A percentile compares a stretch with the other conserved stretches of the same genome.
phyloP scores from a whole-genome alignment of 2,329 filamentous ascomycete genomes.

The Colletotrichum endophyticum region DNA sequence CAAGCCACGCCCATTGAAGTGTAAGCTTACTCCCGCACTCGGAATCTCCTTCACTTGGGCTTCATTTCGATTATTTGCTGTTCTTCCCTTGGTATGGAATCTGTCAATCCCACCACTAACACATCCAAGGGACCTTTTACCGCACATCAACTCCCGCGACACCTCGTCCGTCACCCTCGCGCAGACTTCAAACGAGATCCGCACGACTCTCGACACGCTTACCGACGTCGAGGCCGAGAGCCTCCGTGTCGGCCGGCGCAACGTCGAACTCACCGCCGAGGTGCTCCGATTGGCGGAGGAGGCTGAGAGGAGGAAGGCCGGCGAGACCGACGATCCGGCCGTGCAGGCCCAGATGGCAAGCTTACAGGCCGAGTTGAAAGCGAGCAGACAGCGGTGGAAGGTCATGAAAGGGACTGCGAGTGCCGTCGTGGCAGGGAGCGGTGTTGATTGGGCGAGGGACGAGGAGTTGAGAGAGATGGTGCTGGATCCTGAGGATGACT shows the following conservation, averaged over 20 bases:
- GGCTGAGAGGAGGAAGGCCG: conserved; percentile 55
- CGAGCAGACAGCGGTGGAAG: conserved; percentile 71
- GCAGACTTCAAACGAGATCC: conserved; percentile 59
- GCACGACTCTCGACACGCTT: conserved; percentile 55
- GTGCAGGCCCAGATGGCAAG: conserved; percentile 60
- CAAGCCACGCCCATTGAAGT: conserved; percentile 70
- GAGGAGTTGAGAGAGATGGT: conserved; percentile 72
- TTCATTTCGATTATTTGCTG: background rate
- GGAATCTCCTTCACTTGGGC: background rate
- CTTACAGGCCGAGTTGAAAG: conserved; percentile 64
- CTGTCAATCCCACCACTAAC: background rate
- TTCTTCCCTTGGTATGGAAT: background rate
- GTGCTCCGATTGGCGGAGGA: conserved; percentile 68
- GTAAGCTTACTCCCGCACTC: conserved; percentile 45
- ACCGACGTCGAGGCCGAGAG: conserved; percentile 63
- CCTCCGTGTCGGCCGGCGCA: conserved; percentile 60
- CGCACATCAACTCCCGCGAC: conserved; percentile 72
- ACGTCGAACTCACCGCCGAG: conserved; percentile 65
- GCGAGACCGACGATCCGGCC: conserved; percentile 57
- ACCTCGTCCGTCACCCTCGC: conserved; percentile 67
- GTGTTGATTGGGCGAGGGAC: conserved; percentile 80
- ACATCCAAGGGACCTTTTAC: conserved; percentile 65
- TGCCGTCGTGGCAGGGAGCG: conserved; percentile 80
- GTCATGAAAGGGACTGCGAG: conserved; percentile 81
- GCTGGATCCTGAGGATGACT: conserved; percentile 62